Evolutionary conservation across 768 basidiomycete species (phyloP).

Genomic region (Podaxis carcinomalis): DNA sequence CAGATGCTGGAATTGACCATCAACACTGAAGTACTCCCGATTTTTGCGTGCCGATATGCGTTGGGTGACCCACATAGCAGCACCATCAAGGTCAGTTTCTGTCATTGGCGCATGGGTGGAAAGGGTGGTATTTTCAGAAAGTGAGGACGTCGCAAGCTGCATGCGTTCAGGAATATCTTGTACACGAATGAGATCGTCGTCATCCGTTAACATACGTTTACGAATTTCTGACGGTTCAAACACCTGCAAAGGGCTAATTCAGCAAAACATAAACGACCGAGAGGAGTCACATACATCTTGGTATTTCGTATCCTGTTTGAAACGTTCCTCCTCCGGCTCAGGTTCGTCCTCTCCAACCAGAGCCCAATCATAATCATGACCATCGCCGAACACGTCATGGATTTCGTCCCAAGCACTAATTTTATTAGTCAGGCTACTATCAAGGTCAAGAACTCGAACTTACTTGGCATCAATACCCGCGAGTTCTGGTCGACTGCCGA

Average conservation of each 20-base stretch:
- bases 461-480: constrained; percentile 82
- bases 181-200: constrained; percentile 87
- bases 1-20: constrained; percentile 56
- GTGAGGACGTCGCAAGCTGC: constrained; percentile 83
- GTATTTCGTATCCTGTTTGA: constrained; percentile 77
- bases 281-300: constrained; percentile 57
- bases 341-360: constrained; percentile 75
- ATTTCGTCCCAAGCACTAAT: constrained; percentile 91
- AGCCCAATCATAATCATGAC: constrained; percentile 95
- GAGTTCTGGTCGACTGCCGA: constrained; percentile 62
- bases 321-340: constrained; percentile 37
- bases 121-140: constrained; percentile 63
- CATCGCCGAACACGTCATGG: constrained; percentile 94
- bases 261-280: constrained; percentile 6
- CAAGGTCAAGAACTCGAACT: constrained; percentile 26
- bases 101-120: constrained; percentile 60
- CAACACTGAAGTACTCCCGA: constrained; percentile 65
- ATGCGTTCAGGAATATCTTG: constrained; percentile 94
- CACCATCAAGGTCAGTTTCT: constrained; percentile 71
- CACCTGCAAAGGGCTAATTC: constrained; percentile 49
- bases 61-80: constrained; percentile 85
- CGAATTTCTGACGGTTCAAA: constrained; percentile 98
- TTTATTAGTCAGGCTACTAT: constrained; percentile 13
- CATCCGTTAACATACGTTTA: constrained; percentile 83
- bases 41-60: constrained; percentile 70